phyloP scores from a whole-genome alignment of 2,329 filamentous ascomycete species.

The Colletotrichum tropicale region DNA sequence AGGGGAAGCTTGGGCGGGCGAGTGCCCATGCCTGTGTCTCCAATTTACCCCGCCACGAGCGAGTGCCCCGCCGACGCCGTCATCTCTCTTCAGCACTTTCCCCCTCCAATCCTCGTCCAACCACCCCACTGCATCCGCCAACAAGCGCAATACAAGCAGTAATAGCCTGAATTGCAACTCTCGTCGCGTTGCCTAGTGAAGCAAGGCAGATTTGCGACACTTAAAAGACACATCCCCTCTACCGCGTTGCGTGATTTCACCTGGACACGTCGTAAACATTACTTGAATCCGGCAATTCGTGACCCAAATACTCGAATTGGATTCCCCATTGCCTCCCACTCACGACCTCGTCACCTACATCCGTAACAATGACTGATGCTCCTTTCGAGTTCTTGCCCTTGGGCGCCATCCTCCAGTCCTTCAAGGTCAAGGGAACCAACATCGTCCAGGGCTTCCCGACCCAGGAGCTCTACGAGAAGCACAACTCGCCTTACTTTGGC shows the following conservation, averaged over 20 bases:
- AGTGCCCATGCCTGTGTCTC: not conserved
- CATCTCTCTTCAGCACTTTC: not conserved
- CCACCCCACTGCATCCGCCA: constrained; percentile 5
- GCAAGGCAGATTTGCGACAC: not conserved
- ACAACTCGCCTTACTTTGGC: constrained; percentile 85
- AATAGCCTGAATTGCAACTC: constrained; percentile 18
- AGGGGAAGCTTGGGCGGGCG: not conserved
- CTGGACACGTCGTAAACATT: not conserved
- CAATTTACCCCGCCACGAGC: constrained; percentile 21
- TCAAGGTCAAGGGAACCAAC: constrained; percentile 78
- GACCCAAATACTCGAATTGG: not conserved
- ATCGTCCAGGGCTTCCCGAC: constrained; percentile 88
- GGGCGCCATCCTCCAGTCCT: constrained; percentile 81
- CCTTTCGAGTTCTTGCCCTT: constrained; percentile 72
- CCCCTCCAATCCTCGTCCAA: constrained; percentile 2
- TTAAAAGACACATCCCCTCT: not conserved
- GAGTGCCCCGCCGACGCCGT: constrained; percentile 1
- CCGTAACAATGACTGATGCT: constrained; percentile 45
- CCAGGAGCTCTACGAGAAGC: constrained; percentile 73
- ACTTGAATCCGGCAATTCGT: not conserved
- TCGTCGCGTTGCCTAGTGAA: not conserved
- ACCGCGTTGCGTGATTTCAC: not conserved
- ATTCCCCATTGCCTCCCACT: not conserved
- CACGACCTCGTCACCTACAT: not conserved
- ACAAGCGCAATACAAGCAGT: constrained; percentile 8